Evolutionary conservation across 306 rosid species (phyloP), one percentile per base, ranked within the genome.

Genomic region (Dryas drummondii): DNA sequence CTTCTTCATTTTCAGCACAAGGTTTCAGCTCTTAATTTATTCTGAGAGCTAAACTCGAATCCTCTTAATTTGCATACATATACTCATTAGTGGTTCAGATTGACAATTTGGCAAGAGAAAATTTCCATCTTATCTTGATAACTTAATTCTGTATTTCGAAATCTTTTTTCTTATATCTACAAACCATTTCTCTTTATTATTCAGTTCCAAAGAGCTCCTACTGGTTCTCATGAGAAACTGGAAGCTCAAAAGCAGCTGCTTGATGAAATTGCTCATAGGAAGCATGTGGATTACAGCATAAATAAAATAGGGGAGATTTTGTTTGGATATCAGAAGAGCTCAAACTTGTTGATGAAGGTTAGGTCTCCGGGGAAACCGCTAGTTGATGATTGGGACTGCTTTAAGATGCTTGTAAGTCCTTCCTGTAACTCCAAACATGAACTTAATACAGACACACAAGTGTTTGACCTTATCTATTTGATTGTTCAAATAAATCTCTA

Each of bases 301-400:
- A 53, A 74, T 42, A 54, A 55, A 1, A 62, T 88, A n/a, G 83
- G 80, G 5, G 14, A 67, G 32, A 50, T 81, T 70, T 62, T 88
- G 66, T 78, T 88, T 78, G 91, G 91, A 51, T 16, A 72, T 44
- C 51, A 75, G 66, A 81, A 71, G 1, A 73, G 78, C 17, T 14
- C 74, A 27, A 9, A 41, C 3, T 17, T 79, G 68, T 61, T 87
- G 64, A 6, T 61, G 19, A 10, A 65, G 27, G 86, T 86, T 68
- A 80, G 92, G 74, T 76, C 78, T 7, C 3, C 75, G 0, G 90
- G 87, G 9, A 84, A 82, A 9, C 82, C 92, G 46, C 77, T 86
- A 19, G 89, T 87, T 0, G 88, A 87, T 73, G 88, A 87, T 68
- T 90, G 92, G 96, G 79, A 77, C 49, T 87, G 92, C 70, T 70